A percentile compares a stretch with the other conserved stretches of the same genome.
Conservation (phyloP, 2,329 filamentous ascomycete genomes). For the Claviceps cyperi region DNA sequence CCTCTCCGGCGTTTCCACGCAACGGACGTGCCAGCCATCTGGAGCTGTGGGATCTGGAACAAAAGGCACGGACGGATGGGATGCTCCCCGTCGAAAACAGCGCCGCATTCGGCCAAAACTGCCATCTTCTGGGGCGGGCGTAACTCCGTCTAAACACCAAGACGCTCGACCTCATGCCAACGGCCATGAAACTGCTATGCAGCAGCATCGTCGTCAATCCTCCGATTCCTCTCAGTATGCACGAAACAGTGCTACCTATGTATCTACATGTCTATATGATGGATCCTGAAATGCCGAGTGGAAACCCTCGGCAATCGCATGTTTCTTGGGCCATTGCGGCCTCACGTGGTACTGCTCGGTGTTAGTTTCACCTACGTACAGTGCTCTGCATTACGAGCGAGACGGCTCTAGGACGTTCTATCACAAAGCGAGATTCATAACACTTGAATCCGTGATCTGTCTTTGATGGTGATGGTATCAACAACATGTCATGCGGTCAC, state of each 20-base stretch:
- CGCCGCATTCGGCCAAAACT: slow-evolving; percentile 5
- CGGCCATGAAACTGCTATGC: background rate
- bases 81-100: background rate
- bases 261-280: background rate
- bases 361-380: background rate
- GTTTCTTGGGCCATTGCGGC: background rate
- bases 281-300: background rate
- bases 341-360: background rate
- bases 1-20: no score
- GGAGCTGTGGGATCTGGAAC: no score
- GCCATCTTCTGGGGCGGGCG: background rate
- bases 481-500: no score
- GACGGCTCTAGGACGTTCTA: background rate
- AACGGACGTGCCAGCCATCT: no score
- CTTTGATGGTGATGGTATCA: background rate
- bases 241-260: background rate
- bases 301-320: background rate
- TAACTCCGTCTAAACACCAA: background rate
- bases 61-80: background rate
- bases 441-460: background rate
- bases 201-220: background rate
- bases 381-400: no score
- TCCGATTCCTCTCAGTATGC: background rate
- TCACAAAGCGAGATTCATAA: background rate
- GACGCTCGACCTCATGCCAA: background rate